A percentile compares a stretch with the other conserved stretches of the same genome.
Evolutionary conservation across 2,329 filamentous ascomycete species (phyloP).

Genomic region (Hawksworthiomyces lignivorus): DNA sequence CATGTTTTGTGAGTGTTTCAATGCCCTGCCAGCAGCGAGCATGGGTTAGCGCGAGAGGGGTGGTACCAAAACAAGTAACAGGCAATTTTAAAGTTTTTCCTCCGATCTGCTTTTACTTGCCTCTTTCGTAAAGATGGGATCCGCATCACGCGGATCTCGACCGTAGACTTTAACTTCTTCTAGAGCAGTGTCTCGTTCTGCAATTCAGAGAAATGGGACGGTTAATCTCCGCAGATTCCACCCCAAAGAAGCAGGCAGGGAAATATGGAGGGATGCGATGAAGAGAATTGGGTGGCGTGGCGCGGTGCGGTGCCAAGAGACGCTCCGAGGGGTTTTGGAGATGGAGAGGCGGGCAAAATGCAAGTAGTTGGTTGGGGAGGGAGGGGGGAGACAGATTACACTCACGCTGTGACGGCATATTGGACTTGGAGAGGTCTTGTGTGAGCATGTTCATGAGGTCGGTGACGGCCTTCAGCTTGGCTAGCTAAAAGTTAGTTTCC

Average conservation of each 20-base stretch:
- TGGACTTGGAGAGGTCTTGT: constrained; percentile 52
- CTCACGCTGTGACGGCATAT: constrained; percentile 54
- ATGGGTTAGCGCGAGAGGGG: constrained; percentile 5
- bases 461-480: constrained; percentile 61
- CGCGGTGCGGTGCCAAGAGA: too few relatives aligned
- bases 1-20: constrained; percentile 61
- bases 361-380: too few relatives aligned
- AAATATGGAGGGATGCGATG: too few relatives aligned
- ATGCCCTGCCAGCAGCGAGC: too few relatives aligned
- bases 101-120: constrained; percentile 44
- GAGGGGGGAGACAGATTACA: constrained; percentile 7
- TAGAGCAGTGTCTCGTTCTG: constrained; percentile 55
- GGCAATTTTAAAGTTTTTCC: not conserved
- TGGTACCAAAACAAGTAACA: not conserved
- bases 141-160: constrained; percentile 62
- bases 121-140: constrained; percentile 75
- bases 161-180: constrained; percentile 73
- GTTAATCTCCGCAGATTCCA: not conserved
- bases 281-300: too few relatives aligned
- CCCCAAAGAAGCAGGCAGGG: not conserved
- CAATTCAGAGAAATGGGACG: not conserved
- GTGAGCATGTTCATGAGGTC: constrained; percentile 54
- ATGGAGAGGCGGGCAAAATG: too few relatives aligned
- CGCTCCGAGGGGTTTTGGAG: too few relatives aligned
- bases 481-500: constrained; percentile 28